Evolutionary conservation across 2,329 filamentous ascomycete genomes (phyloP).

Genomic region (Fusarium hostae): DNA sequence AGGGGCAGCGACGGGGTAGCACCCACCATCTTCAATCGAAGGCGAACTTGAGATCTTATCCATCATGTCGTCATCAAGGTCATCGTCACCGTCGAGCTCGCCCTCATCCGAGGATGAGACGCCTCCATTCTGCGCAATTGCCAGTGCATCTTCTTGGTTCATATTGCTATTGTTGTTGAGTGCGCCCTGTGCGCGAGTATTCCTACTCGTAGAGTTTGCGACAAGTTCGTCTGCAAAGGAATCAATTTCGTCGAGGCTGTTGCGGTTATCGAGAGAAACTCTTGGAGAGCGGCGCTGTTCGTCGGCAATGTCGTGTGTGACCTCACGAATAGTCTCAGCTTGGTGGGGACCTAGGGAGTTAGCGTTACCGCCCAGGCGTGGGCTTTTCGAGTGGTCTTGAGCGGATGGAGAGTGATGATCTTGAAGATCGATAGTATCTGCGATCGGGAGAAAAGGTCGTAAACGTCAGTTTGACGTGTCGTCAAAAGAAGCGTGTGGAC

Average conservation of each 20-base stretch:
- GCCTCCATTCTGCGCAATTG: conserved; percentile 71
- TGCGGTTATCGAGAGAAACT: conserved; percentile 62
- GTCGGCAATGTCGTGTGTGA: conserved; percentile 79
- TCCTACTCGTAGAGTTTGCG: conserved; percentile 51
- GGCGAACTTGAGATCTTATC: conserved; percentile 99
- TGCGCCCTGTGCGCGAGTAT: conserved; percentile 21
- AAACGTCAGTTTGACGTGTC: conserved; percentile 34
- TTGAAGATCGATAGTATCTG: conserved; percentile 96
- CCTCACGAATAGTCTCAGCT: conserved; percentile 83
- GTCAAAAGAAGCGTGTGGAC: conserved; percentile 14
- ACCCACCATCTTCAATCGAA: conserved; percentile 99
- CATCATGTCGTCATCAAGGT: conserved; percentile 92
- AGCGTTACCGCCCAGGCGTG: conserved; percentile 48
- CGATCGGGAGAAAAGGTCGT: conserved; percentile 18
- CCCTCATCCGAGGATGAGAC: conserved; percentile 66
- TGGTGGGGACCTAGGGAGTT: conserved; percentile 80
- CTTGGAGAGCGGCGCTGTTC: conserved; percentile 74
- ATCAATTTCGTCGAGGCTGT: conserved; percentile 56
- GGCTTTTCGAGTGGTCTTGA: conserved; percentile 73
- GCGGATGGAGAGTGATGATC: conserved; percentile 84
- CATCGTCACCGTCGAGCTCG: conserved; percentile 74
- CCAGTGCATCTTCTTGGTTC: conserved; percentile 67
- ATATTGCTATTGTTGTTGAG: conserved; percentile 42
- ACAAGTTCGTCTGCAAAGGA: conserved; percentile 59
- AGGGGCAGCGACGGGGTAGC: conserved; percentile 55